Evolutionary conservation across 2,329 filamentous ascomycete species (phyloP).

Genomic region (Aspergillus tamarii): DNA sequence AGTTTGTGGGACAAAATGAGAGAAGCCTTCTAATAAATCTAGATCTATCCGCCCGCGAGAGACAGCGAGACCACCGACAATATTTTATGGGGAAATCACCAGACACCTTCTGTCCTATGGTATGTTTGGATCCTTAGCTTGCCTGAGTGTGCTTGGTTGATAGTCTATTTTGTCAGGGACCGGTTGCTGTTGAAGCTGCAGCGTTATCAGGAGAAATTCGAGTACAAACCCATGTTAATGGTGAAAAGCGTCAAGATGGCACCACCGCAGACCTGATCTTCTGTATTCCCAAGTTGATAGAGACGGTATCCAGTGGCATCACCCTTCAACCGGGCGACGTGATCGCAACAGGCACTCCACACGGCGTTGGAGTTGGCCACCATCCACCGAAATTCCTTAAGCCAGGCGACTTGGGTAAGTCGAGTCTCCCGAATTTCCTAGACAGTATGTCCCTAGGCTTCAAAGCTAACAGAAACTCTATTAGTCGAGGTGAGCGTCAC

Average conservation of each 20-base stretch:
- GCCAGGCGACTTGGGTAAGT: constrained; percentile 36
- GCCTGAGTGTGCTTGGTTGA: too few species aligned
- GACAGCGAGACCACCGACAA: constrained; percentile 62
- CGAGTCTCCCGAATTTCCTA: too few species aligned
- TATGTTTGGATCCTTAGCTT: neutral
- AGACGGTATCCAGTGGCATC: constrained; percentile 53
- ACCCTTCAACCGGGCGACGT: constrained; percentile 57
- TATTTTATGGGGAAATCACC: constrained; percentile 62
- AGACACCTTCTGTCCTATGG: constrained; percentile 60
- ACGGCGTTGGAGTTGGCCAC: constrained; percentile 54
- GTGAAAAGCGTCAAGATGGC: constrained; percentile 53
- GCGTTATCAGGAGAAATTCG: constrained; percentile 48
- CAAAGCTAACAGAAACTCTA: neutral
- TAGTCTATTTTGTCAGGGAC: constrained; percentile 38
- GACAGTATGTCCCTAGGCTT: neutral
- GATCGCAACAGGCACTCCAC: constrained; percentile 54
- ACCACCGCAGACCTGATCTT: constrained; percentile 57
- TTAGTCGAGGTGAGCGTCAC: constrained; percentile 48
- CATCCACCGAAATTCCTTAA: constrained; percentile 48
- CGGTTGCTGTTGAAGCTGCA: constrained; percentile 54
- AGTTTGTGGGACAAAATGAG: neutral
- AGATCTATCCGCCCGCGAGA: constrained; percentile 58
- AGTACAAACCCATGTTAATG: constrained; percentile 54
- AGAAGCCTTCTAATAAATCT: neutral
- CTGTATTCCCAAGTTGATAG: constrained; percentile 51